Percentiles rank a stretch among this genome's conserved stretches.
These are phyloP conservation scores for Neopestalotiopsis clavispora DNA, from an alignment of 2,329 filamentous ascomycete genomes.

Conservation along the genomic window DNA sequence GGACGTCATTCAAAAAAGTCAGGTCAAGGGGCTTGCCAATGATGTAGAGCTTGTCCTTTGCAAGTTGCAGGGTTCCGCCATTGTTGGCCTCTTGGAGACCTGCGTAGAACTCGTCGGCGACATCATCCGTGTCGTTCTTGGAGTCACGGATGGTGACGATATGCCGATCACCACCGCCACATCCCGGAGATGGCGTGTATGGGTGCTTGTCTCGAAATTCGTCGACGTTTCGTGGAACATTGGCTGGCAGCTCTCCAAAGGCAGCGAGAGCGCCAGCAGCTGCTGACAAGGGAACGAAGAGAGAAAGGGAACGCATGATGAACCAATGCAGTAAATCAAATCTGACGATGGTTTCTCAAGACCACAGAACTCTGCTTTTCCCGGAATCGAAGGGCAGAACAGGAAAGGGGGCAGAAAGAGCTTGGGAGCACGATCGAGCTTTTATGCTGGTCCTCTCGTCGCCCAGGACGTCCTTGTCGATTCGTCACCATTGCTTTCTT, in stretches of 20 bases:
- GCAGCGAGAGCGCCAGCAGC: slow-evolving; percentile 28
- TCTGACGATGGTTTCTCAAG: neutral
- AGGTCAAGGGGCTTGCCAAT: slow-evolving; percentile 64
- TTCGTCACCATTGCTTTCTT: slow-evolving; percentile 11
- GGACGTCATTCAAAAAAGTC: slow-evolving; percentile 61
- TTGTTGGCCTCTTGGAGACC: slow-evolving; percentile 61
- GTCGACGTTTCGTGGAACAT: slow-evolving; percentile 38
- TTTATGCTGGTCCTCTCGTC: neutral
- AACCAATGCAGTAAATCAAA: neutral
- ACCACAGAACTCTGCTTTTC: neutral
- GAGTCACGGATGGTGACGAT: slow-evolving; percentile 57
- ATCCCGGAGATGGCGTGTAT: slow-evolving; percentile 30
- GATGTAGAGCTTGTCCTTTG: slow-evolving; percentile 58
- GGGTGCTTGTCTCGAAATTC: slow-evolving; percentile 46
- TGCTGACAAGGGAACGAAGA: slow-evolving; percentile 28
- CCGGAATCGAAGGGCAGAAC: neutral
- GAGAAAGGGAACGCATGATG: slow-evolving; percentile 30
- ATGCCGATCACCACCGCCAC: slow-evolving; percentile 26
- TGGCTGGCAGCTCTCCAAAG: slow-evolving; percentile 33
- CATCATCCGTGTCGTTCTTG: slow-evolving; percentile 57
- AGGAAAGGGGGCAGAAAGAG: neutral
- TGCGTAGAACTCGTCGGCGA: slow-evolving; percentile 58
- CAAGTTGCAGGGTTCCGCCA: slow-evolving; percentile 60
- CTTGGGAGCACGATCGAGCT: neutral
- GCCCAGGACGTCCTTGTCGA: neutral